These are phyloP conservation scores for Carex kokanica DNA, from an alignment of 176 grass and related monocot genomes.

Conservation along the genomic window DNA sequence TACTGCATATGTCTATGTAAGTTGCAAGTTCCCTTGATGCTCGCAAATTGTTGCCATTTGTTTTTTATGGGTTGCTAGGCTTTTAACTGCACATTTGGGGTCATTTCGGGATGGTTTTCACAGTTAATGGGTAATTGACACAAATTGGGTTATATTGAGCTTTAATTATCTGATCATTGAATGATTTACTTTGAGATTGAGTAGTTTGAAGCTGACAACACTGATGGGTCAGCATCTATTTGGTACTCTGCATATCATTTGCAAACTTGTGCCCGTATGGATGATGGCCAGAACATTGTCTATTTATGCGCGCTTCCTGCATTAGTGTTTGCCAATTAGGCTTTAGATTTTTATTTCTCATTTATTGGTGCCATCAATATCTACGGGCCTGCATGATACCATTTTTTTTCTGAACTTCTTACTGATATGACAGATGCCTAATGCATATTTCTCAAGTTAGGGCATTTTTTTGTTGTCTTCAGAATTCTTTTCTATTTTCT, in stretches of 20 bases:
- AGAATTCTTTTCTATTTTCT: conserved; percentile 1
- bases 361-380: background rate
- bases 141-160: background rate
- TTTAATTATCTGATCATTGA: background rate
- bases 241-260: too few relatives aligned
- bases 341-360: background rate
- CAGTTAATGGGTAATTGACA: background rate
- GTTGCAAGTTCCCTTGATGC: conserved; percentile 25
- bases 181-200: background rate
- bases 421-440: background rate
- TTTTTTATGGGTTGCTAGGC: background rate
- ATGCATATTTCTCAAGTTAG: background rate
- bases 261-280: background rate
- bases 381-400: background rate
- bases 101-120: background rate
- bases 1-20: conserved; percentile 79
- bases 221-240: too few relatives aligned
- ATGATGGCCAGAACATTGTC: background rate
- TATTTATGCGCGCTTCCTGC: background rate
- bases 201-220: too few relatives aligned
- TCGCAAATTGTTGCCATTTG: background rate
- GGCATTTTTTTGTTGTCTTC: background rate
- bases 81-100: background rate
- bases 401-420: background rate
- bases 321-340: background rate